Percentiles rank a stretch among this genome's conserved stretches.
phyloP scores from a whole-genome alignment of 768 basidiomycete species.

The Rhodocollybia butyracea region DNA sequence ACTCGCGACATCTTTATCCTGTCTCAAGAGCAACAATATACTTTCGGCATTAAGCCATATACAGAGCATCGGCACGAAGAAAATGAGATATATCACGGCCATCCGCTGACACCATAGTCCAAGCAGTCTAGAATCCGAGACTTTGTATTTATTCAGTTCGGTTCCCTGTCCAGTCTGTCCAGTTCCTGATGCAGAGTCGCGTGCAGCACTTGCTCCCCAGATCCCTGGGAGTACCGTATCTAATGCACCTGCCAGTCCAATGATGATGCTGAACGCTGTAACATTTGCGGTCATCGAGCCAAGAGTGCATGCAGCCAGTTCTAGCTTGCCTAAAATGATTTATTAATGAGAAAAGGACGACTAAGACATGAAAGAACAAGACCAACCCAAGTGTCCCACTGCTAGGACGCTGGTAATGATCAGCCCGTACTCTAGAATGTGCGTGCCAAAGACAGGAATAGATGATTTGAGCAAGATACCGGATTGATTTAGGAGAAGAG shows the following conservation, averaged over 20 bases:
- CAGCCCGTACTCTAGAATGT: slow-evolving; percentile 66
- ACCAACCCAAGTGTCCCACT: slow-evolving; percentile 61
- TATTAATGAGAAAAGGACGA: neutral
- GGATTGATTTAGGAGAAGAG: neutral
- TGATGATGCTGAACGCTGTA: slow-evolving; percentile 16
- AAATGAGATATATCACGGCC: slow-evolving; percentile 17
- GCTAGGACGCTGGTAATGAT: slow-evolving; percentile 61
- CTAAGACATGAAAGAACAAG: neutral
- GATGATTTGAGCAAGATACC: neutral
- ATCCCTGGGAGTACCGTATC: slow-evolving; percentile 76
- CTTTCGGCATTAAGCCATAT: slow-evolving; percentile 57
- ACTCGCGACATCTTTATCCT: slow-evolving; percentile 57
- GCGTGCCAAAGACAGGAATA: slow-evolving; percentile 30
- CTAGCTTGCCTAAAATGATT: slow-evolving; percentile 49
- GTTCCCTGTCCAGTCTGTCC: slow-evolving; percentile 10
- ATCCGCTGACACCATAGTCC: slow-evolving; percentile 74
- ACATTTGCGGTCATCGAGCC: slow-evolving; percentile 46
- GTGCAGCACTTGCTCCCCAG: slow-evolving; percentile 49
- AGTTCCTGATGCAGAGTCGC: neutral
- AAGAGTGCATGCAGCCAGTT: slow-evolving; percentile 61
- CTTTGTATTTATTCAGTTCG: slow-evolving; percentile 41
- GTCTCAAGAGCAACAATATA: slow-evolving; percentile 50
- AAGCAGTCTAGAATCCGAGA: slow-evolving; percentile 17
- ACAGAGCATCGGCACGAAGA: slow-evolving; percentile 2
- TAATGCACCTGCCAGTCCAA: slow-evolving; percentile 58